Percentiles rank a stretch among this genome's conserved stretches.
These are phyloP conservation scores for Galerina sulciceps DNA, from an alignment of 768 basidiomycete genomes.

Conservation along the genomic window DNA sequence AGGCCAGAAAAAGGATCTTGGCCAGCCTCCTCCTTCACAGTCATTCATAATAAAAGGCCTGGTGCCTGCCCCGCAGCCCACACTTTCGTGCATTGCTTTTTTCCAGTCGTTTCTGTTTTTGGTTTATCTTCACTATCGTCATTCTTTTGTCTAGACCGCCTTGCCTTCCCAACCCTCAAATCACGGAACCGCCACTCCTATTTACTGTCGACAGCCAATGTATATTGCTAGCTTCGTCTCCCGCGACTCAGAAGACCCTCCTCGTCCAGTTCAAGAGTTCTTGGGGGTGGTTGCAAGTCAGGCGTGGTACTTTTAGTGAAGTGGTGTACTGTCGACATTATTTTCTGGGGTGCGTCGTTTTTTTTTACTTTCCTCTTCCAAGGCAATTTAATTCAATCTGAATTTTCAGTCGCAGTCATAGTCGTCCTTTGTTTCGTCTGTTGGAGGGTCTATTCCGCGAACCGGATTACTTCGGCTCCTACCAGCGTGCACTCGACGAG, in stretches of 20 bases:
- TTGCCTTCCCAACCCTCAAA: background rate
- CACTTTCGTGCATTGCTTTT: background rate
- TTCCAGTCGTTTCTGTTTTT: background rate
- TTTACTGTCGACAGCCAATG: background rate
- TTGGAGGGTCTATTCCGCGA: background rate
- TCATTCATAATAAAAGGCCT: constrained; percentile 3
- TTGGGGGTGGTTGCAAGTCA: constrained; percentile 14
- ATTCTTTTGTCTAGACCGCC: background rate
- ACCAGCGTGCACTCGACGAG: background rate
- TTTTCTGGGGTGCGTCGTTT: constrained; percentile 22
- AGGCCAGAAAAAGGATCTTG: constrained; percentile 7
- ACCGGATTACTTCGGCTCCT: background rate
- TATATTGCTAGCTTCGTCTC: background rate
- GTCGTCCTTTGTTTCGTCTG: background rate
- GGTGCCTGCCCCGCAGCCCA: background rate
- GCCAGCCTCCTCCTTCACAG: constrained; percentile 18
- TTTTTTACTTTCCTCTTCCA: background rate
- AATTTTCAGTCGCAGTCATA: background rate
- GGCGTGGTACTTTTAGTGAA: constrained; percentile 12
- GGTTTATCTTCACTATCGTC: background rate
- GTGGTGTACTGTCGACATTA: constrained; percentile 27
- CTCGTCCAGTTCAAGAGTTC: background rate
- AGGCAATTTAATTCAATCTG: background rate
- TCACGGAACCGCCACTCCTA: background rate
- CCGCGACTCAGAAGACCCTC: background rate